Conservation (phyloP, 495 filamentous ascomycete species). For the Bacidia gigantensis region DNA sequence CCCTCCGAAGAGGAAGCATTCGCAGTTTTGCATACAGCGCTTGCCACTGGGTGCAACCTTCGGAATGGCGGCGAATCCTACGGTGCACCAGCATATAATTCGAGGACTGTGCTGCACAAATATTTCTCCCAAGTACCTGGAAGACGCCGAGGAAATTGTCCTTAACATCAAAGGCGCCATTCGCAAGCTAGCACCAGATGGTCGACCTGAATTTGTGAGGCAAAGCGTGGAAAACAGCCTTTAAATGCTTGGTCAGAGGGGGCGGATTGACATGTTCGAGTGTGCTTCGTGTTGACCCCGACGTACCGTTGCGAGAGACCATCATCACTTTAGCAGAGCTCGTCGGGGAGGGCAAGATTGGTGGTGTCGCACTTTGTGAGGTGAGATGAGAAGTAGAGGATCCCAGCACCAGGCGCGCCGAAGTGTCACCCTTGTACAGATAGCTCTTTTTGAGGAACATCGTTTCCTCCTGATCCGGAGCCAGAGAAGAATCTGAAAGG, state of each 20-base stretch:
- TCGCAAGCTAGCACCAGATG: constrained; percentile 34
- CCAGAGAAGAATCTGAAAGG: no score
- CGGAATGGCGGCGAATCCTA: constrained; percentile 79
- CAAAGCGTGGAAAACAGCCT: constrained; percentile 50
- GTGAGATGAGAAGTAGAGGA: no score
- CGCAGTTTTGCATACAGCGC: constrained; percentile 48
- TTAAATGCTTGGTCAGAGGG: constrained; percentile 47
- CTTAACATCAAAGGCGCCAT: constrained; percentile 44
- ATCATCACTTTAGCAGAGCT: no score
- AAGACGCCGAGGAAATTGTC: constrained; percentile 45
- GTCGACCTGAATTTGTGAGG: constrained; percentile 45
- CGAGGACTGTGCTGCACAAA: constrained; percentile 37
- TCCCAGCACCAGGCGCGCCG: no score
- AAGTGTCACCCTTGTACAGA: no score
- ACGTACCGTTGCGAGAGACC: no score
- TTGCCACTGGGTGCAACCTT: constrained; percentile 49
- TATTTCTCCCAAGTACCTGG: constrained; percentile 47
- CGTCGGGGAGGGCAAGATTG: no score
- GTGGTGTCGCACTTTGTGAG: no score
- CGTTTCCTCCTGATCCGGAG: no score
- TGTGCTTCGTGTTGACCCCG: no score
- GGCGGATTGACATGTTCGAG: constrained; percentile 73
- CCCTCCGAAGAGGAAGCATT: no score
- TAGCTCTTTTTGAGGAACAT: no score
- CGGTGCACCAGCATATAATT: constrained; percentile 54